Percentiles rank a stretch among this genome's conserved stretches.
Evolutionary conservation across 768 basidiomycete genomes (phyloP).

Genomic region (Collybia sp.): DNA sequence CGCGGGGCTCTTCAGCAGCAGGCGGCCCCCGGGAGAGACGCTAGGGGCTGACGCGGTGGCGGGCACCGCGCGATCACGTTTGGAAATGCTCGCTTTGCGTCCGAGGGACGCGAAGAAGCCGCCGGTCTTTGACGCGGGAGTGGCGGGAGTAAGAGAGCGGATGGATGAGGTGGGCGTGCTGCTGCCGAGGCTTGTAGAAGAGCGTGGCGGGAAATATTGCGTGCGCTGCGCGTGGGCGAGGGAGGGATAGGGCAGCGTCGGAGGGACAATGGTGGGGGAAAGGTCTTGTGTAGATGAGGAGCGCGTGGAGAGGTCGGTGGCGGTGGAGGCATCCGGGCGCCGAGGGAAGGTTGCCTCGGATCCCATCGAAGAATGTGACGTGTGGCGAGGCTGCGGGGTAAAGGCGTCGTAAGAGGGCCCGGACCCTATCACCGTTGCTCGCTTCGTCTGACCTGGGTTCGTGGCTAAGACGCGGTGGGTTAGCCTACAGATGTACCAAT

Average conservation of each 20-base stretch:
- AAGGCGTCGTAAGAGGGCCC: conserved; percentile 35
- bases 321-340: conserved; percentile 71
- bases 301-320: conserved; percentile 62
- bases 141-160: conserved; percentile 41
- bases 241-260: conserved; percentile 72
- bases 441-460: conserved; percentile 13
- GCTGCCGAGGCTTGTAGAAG: conserved; percentile 25
- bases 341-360: conserved; percentile 79
- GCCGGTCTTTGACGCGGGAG: conserved; percentile 39
- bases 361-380: conserved; percentile 65
- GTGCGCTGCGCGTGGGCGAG: conserved; percentile 37
- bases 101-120: conserved; percentile 75
- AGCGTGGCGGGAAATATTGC: conserved; percentile 18
- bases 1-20: conserved; percentile 15
- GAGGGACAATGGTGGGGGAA: conserved; percentile 48
- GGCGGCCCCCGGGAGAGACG: conserved; percentile 17
- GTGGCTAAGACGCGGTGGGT: conserved; percentile 13
- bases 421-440: conserved; percentile 7
- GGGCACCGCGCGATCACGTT: conserved; percentile 16
- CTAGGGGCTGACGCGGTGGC: conserved; percentile 13
- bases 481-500: not conserved
- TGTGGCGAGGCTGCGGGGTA: conserved; percentile 56
- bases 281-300: conserved; percentile 41
- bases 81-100: conserved; percentile 54
- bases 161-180: conserved; percentile 44